Percentiles rank a stretch among this genome's conserved stretches.
These are phyloP conservation scores for Sporothrix inflata DNA, from an alignment of 2,329 filamentous ascomycete species.

Conservation along the genomic window DNA sequence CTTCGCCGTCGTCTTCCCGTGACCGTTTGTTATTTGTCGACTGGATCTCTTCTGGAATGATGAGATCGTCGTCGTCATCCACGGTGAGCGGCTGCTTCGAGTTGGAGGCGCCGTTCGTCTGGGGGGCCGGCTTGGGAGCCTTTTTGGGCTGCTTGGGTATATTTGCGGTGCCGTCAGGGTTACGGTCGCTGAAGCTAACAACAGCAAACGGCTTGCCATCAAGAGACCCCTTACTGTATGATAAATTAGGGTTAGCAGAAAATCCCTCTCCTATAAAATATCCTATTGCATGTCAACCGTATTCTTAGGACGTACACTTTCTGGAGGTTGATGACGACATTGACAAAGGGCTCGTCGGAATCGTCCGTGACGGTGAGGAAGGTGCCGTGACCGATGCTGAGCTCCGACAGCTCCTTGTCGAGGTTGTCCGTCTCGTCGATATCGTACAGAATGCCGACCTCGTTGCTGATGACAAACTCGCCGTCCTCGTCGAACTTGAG, in stretches of 20 bases:
- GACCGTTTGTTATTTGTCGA: constrained; percentile 49
- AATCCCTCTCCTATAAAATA: neutral
- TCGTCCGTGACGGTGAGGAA: constrained; percentile 87
- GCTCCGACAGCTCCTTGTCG: constrained; percentile 73
- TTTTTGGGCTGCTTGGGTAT: constrained; percentile 37
- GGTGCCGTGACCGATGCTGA: constrained; percentile 72
- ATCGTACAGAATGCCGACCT: constrained; percentile 82
- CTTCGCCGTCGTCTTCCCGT: constrained; percentile 48
- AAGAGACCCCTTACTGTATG: constrained; percentile 42
- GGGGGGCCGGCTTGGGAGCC: constrained; percentile 48
- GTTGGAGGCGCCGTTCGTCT: constrained; percentile 46
- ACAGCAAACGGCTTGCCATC: constrained; percentile 61
- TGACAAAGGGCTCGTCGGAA: constrained; percentile 73
- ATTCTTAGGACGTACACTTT: constrained; percentile 54
- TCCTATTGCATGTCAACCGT: neutral
- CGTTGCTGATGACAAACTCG: constrained; percentile 77
- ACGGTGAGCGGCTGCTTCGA: constrained; percentile 37
- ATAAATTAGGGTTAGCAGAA: neutral
- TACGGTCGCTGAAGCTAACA: constrained; percentile 35
- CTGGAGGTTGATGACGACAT: constrained; percentile 70
- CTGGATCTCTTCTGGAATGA: constrained; percentile 35
- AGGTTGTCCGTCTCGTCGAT: constrained; percentile 87
- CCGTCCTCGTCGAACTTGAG: constrained; percentile 72
- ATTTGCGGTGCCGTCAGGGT: constrained; percentile 39
- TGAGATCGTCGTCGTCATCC: constrained; percentile 43